Conservation (phyloP, 805 yeast species). For the Pichia scutulata region DNA sequence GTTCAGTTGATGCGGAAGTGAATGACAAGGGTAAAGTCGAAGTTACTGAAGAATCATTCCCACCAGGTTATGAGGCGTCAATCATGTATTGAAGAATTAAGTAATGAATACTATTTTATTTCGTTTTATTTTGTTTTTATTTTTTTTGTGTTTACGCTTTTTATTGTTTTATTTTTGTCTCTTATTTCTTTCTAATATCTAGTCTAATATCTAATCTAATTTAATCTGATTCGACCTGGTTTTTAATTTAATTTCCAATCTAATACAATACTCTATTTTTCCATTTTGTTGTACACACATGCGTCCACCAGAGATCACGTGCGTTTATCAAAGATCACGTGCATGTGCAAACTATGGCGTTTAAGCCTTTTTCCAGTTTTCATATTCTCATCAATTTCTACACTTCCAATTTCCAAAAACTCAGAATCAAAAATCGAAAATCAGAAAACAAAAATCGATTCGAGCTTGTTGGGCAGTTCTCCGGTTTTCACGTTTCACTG, state of each 20-base stretch:
- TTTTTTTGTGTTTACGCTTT: background rate
- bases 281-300: no score
- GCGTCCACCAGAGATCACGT: no score
- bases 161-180: background rate
- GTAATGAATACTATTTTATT: background rate
- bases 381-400: no score
- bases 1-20: conserved; percentile 49
- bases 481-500: background rate
- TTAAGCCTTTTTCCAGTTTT: background rate
- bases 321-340: no score
- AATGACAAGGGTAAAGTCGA: conserved; percentile 49
- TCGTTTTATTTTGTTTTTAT: background rate
- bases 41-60: conserved; percentile 45
- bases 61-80: conserved; percentile 58
- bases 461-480: background rate
- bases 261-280: no score
- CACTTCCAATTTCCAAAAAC: no score
- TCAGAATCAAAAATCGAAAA: no score
- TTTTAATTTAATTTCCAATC: no score
- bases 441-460: no score
- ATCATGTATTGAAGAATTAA: conserved; percentile 14
- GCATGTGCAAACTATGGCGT: background rate
- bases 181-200: background rate
- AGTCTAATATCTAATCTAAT: background rate
- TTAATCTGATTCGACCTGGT: background rate